Percentiles rank a stretch among this genome's conserved stretches.
Evolutionary conservation across 805 yeast genomes (phyloP).

Genomic region (Wickerhamiella musiphila): DNA sequence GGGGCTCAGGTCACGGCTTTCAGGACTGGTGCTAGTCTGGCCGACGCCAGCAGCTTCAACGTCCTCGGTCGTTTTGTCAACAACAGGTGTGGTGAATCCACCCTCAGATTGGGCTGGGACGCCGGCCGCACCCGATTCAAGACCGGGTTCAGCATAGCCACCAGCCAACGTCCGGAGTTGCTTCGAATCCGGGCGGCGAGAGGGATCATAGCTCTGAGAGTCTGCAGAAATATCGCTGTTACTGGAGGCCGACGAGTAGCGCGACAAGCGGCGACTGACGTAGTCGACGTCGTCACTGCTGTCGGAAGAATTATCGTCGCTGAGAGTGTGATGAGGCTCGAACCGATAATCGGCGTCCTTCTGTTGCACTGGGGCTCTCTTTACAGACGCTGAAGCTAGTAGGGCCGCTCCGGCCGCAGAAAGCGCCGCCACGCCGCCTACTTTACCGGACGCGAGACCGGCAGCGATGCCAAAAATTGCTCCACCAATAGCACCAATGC

Average conservation of each 20-base stretch:
- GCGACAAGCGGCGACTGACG: no score
- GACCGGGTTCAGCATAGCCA: no score
- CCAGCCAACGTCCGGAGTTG: no score
- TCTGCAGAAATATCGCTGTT: no score
- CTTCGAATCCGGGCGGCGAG: no score
- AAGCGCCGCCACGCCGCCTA: constrained; percentile 1
- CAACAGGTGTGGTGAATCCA: no score
- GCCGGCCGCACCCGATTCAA: no score
- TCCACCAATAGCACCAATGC: constrained; percentile 1
- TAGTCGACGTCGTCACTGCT: background rate
- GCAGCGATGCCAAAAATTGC: constrained; percentile 2
- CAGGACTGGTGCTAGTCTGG: background rate
- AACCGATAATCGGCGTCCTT: background rate
- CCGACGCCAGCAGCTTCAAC: constrained; percentile 2
- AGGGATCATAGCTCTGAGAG: no score
- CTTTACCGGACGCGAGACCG: constrained; percentile 1
- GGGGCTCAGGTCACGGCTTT: constrained; percentile 36
- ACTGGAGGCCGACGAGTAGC: no score
- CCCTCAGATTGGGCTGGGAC: no score
- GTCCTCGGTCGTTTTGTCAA: background rate
- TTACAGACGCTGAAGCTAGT: constrained; percentile 1
- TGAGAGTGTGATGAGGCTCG: background rate
- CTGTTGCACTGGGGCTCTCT: background rate
- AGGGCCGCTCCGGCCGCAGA: constrained; percentile 3
- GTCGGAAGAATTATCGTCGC: background rate